A percentile compares a stretch with the other conserved stretches of the same genome.
phyloP scores from a whole-genome alignment of 495 filamentous ascomycete genomes.

The Lasiosphaeria ovina region DNA sequence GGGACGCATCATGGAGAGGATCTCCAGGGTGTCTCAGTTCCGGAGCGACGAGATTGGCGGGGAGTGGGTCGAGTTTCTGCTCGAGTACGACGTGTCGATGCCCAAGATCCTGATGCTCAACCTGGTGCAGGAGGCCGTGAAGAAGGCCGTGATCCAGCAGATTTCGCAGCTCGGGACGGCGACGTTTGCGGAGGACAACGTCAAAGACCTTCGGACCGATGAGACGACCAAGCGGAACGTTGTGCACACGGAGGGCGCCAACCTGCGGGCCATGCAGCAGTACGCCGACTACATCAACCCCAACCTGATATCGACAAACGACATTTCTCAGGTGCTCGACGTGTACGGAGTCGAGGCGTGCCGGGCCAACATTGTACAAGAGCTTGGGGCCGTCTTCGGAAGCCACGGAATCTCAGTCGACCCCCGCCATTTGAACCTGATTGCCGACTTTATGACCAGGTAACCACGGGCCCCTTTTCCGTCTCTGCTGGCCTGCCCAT shows the following conservation, averaged over 20 bases:
- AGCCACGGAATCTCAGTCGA: conserved; percentile 94
- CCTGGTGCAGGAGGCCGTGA: conserved; percentile 75
- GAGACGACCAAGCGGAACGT: conserved; percentile 48
- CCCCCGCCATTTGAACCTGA: conserved; percentile 87
- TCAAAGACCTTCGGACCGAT: conserved; percentile 48
- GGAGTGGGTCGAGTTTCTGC: conserved; percentile 71
- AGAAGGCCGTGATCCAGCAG: conserved; percentile 79
- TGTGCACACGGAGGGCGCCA: conserved; percentile 77
- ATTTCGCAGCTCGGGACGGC: conserved; percentile 72
- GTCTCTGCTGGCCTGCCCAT: not conserved
- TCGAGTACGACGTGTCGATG: conserved; percentile 77
- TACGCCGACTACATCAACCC: conserved; percentile 84
- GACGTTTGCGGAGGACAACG: conserved; percentile 61
- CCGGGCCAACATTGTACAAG: conserved; percentile 77
- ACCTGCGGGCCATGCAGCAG: conserved; percentile 84
- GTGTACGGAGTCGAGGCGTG: conserved; percentile 93
- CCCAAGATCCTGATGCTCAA: conserved; percentile 92
- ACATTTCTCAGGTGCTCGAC: conserved; percentile 77
- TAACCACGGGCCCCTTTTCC: not conserved
- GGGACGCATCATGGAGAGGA: conserved; percentile 64
- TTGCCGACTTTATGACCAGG: conserved; percentile 91
- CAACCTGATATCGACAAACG: conserved; percentile 85
- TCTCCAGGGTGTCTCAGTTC: conserved; percentile 67
- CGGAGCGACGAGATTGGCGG: conserved; percentile 74
- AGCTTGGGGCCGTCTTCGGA: conserved; percentile 83